Evolutionary conservation across 306 rosid genomes (phyloP).

Genomic region (Prunus mongolica): DNA sequence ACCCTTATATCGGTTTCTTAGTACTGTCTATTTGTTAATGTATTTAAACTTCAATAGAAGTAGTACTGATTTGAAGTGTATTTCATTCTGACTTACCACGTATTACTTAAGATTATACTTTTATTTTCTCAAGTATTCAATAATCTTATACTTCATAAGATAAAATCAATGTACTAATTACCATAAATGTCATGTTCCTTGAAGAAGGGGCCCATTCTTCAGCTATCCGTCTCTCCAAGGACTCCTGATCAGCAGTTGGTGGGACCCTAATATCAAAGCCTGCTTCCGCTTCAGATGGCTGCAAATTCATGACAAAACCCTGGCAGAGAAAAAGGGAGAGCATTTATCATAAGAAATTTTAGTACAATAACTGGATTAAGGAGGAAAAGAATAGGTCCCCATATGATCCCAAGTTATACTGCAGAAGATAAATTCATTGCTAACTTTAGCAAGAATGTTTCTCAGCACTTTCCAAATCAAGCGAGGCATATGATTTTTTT

Average conservation of each 20-base stretch:
- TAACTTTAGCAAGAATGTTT: background rate
- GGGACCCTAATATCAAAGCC: slow-evolving; percentile 91
- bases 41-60: background rate
- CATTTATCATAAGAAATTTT: background rate
- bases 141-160: background rate
- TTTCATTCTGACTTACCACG: background rate
- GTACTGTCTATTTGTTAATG: background rate
- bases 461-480: background rate
- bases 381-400: background rate
- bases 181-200: slow-evolving; percentile 80
- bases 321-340: slow-evolving; percentile 30
- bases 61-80: background rate
- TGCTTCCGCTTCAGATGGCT: slow-evolving; percentile 98
- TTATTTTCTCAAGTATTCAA: background rate
- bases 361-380: background rate
- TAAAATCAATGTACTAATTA: slow-evolving; percentile 16
- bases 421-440: background rate
- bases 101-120: background rate
- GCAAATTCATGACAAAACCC: slow-evolving; percentile 99
- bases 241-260: slow-evolving; percentile 52
- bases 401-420: background rate
- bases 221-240: slow-evolving; percentile 29
- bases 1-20: background rate
- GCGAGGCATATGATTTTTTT: background rate
- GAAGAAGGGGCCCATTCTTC: slow-evolving; percentile 39